Evolutionary conservation across 129 eudicot genomes (phyloP), one percentile per base, ranked within the genome.

Genomic region (Flaveria bidentis): DNA sequence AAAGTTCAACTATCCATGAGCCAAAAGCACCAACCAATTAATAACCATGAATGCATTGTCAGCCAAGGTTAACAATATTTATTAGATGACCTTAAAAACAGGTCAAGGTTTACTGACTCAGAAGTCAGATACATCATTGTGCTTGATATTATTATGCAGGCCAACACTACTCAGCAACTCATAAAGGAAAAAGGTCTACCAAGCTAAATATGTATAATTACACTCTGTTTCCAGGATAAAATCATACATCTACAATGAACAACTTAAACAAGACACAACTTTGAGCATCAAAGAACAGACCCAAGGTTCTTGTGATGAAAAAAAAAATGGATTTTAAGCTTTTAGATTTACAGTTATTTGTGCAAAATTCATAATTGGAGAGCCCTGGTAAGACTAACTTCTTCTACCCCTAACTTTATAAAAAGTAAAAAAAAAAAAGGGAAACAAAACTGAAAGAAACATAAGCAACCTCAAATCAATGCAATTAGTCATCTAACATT

Each of bases 381-480:
- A 9, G 13, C 12, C n/a, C 18, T 47, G 60, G 55, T 49, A 58
- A 81, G 14, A 4, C 3, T 33, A 4, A 33, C 6, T 33, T 33
- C 6, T 4, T 33, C 39, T 5, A 28, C 39, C 39, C 39, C 39
- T 2, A 28, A 28, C 4, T 28, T 28, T 1, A 28, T 2, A 28
- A 28, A 28, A 28, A 28, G 4, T 0, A 2, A 28, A 28, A 28
- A 28, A 28, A 28, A 28, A n/a, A n/a, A n/a, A n/a, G 30, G 5
- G 33, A 28, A 28, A 3, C 33, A 28, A 28, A 28, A 28, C 33
- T 28, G 33, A 28, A 2, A 3, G 33, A 28, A 28, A 28, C 47
- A 18, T 56, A 78, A 78, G 79, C 86, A 76, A 78, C 69, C 79
- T 60, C 72, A 80, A 84, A 86, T 82, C 89, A 87, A 83, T 62